Conservation (phyloP, 306 rosid genomes). For the Leucaena leucocephala region DNA sequence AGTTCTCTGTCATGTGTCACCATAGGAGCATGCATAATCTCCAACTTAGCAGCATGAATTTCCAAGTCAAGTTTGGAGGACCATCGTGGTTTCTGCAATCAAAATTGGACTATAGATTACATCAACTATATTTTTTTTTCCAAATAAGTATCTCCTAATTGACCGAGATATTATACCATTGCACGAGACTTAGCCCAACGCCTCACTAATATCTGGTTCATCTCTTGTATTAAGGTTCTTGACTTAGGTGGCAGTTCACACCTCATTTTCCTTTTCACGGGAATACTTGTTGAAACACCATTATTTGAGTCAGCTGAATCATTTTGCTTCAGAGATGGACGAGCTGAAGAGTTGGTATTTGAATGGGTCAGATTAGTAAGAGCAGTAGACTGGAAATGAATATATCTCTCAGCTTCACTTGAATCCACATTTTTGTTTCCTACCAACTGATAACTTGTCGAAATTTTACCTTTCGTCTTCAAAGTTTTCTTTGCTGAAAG, state of each 20-base stretch:
- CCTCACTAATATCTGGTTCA: constrained; percentile 61
- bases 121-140: constrained; percentile 28
- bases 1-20: constrained; percentile 62
- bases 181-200: constrained; percentile 68
- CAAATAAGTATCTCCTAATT: constrained; percentile 23
- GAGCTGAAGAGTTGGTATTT: constrained; percentile 36
- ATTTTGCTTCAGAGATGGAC: constrained; percentile 39
- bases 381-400: constrained; percentile 26
- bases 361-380: constrained; percentile 36
- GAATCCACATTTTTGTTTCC: constrained; percentile 30
- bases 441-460: constrained; percentile 34
- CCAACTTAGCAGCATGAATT: constrained; percentile 68
- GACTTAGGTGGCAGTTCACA: constrained; percentile 79
- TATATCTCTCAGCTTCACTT: constrained; percentile 40
- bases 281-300: constrained; percentile 32
- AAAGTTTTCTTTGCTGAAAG: constrained; percentile 43
- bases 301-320: constrained; percentile 33
- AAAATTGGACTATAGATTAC: constrained; percentile 29
- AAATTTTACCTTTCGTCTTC: constrained; percentile 38
- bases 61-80: constrained; percentile 73
- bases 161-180: constrained; percentile 57
- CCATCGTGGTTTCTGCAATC: constrained; percentile 78
- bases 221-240: constrained; percentile 69
- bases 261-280: constrained; percentile 59
- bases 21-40: constrained; percentile 65